Base-by-base conservation (phyloP, 2,329 filamentous ascomycete genomes). In the Sclerotinia nivalis region DNA sequence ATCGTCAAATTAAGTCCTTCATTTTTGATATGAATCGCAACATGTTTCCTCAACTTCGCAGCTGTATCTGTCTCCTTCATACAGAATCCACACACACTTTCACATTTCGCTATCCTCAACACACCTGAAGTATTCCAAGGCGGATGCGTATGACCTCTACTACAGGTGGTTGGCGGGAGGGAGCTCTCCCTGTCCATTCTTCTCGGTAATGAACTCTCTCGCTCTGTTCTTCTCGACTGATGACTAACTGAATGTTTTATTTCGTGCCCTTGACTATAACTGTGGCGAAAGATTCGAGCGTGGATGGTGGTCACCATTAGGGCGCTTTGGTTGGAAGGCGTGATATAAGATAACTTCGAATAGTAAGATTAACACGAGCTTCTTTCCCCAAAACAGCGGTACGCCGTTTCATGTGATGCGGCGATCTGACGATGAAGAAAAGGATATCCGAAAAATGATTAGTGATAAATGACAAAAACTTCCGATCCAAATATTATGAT, bases 61-160 rank as follows among this genome's bases (percentile, higher is more conserved):
- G 76, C 75, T 7, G 75, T 77, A 66, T 77, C 75, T 8, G 76
- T 77, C 68, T 77, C 75, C 61, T 77, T 77, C 67, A 76, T 73
- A 62, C 75, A 77, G 55, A 77, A 77, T 25, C 76, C 75, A 75
- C 76, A 77, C 1, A 77, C 69, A 3, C 72, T 74, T 62, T 77
- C 75, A 65, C 75, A 77, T 66, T 76, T 76, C 6, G 75, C 75
- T 43, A 77, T 76, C 28, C 72, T 70, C 31, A 77, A 61, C 4
- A 77, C 64, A 8, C 76, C 74, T 0, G 72, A 75, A 2, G 73
- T 77, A 64, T 75, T 76, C 76, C 76, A 77, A 4, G 75, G 73
- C 8, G 75, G 73, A 69, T 77, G 76, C 1, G 73, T 69, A 65
- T 77, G 76, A 12, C 75, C 76, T 72, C 76, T 77, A 58, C 72